phyloP scores from a whole-genome alignment of 2,329 filamentous ascomycete species.

The Stagonosporopsis tanaceti region DNA sequence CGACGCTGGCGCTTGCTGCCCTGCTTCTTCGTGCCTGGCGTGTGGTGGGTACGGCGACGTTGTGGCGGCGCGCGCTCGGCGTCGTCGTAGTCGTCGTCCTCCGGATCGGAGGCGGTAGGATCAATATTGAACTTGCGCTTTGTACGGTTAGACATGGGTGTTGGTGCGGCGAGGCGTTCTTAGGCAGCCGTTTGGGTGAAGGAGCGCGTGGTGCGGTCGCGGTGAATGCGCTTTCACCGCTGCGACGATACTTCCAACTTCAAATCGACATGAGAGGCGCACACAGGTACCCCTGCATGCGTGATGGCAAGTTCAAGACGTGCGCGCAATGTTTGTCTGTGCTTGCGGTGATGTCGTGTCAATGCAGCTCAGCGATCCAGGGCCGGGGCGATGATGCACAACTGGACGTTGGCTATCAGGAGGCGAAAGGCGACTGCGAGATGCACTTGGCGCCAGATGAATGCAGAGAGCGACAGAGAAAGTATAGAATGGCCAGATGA shows the following conservation, averaged over 20 bases:
- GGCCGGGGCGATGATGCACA: conserved; percentile 29
- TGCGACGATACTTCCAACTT: conserved; percentile 18
- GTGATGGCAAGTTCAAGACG: conserved; percentile 25
- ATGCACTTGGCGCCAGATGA: conserved; percentile 22
- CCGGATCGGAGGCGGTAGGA: conserved; percentile 50
- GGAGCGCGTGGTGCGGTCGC: conserved; percentile 13
- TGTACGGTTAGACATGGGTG: conserved; percentile 47
- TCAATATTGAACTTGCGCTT: conserved; percentile 53
- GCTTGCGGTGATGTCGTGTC: conserved; percentile 31
- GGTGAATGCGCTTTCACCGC: conserved; percentile 37
- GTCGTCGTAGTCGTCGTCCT: conserved; percentile 50
- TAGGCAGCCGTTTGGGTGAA: conserved; percentile 30
- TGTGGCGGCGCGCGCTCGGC: conserved; percentile 40
- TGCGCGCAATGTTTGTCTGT: conserved; percentile 30
- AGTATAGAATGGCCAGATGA: conserved; percentile 24
- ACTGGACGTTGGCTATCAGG: conserved; percentile 6
- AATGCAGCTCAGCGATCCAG: conserved; percentile 29
- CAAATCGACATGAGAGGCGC: conserved; percentile 37
- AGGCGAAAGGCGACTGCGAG: conserved; percentile 17
- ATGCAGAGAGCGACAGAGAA: conserved; percentile 21
- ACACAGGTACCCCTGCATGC: conserved; percentile 28
- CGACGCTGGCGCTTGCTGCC: conserved; percentile 46
- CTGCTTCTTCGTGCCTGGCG: conserved; percentile 41
- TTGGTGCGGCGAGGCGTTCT: conserved; percentile 33
- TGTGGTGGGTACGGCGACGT: conserved; percentile 37